Base-by-base conservation (phyloP, 805 yeast genomes). In the Wickerhamiella sergipiensis region DNA sequence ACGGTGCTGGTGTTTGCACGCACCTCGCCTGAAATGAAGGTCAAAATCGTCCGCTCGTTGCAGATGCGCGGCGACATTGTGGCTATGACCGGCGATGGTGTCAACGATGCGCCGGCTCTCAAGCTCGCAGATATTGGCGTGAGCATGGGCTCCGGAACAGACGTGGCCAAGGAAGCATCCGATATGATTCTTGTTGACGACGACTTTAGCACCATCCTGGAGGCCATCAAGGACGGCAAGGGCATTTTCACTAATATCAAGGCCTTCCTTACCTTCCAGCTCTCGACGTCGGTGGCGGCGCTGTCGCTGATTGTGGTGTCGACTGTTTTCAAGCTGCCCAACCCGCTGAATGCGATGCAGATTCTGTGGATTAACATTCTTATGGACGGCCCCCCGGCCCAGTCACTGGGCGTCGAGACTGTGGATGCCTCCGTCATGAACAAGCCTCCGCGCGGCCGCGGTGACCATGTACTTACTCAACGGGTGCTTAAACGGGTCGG, bases 61-160 rank as follows among this genome's bases (percentile, higher is more conserved):
- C 77, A 73, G 61, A 68, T 67, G 46, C 77, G 95, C 64, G 96
- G 96, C 48, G 95, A 90, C 65, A 81, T 90, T 55, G 97, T 90
- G 49, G 98, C 97, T 22, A 89, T 90, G 96, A 89, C 97, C n/a
- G 98, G 98, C 59, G 97, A 89, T 68, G 97, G 97, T 69, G 96
- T 90, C 13, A 89, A 89, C 66, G 97, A 89, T 72, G 97, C 97
- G 0, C 97, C 97, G n/a, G 97, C 97, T 5, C 74, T 90, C 59
- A 89, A 90, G 64, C 74, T 89, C 59, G 97, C 97, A 2, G 96
- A 89, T 68, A 89, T 89, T 59, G 97, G 97, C 61, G 86, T 90
- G 59, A 82, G 95, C 13, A 88, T 89, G 75, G 73, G 73, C 0
- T 82, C 84, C 71, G 98, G 98, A 53, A 92, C 97, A 0, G 98